A percentile compares a stretch with the other conserved stretches of the same genome.
These are phyloP conservation scores for Leccinum imitatum DNA, from an alignment of 768 basidiomycete species.

Conservation along the genomic window DNA sequence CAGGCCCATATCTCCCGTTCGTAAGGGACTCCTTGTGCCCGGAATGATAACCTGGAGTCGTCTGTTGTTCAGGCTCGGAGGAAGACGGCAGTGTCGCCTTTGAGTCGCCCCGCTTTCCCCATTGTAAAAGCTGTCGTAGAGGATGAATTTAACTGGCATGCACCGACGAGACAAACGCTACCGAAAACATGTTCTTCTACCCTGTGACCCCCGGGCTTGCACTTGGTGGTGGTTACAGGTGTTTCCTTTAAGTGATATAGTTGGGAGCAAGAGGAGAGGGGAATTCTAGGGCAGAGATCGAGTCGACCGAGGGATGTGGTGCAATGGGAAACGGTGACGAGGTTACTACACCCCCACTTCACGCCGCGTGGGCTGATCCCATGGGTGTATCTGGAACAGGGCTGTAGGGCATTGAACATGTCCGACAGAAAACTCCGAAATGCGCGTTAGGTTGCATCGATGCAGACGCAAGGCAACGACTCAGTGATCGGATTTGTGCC, in stretches of 20 bases:
- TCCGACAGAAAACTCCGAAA: background rate
- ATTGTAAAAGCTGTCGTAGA: background rate
- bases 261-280: background rate
- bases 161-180: background rate
- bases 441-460: background rate
- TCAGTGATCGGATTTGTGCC: too few relatives aligned
- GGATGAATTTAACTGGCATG: background rate
- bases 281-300: too few relatives aligned
- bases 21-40: too few relatives aligned
- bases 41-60: too few relatives aligned
- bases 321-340: background rate
- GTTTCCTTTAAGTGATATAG: background rate
- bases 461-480: background rate
- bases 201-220: too few relatives aligned
- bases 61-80: too few relatives aligned
- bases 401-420: background rate
- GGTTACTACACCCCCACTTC: background rate
- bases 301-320: background rate
- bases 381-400: background rate
- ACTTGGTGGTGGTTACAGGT: background rate
- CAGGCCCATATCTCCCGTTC: too few relatives aligned
- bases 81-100: too few relatives aligned
- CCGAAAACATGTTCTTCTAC: background rate
- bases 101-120: background rate
- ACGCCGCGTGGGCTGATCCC: background rate